phyloP scores from a whole-genome alignment of 2,329 filamentous ascomycete species.

The Diaporthe velutina region DNA sequence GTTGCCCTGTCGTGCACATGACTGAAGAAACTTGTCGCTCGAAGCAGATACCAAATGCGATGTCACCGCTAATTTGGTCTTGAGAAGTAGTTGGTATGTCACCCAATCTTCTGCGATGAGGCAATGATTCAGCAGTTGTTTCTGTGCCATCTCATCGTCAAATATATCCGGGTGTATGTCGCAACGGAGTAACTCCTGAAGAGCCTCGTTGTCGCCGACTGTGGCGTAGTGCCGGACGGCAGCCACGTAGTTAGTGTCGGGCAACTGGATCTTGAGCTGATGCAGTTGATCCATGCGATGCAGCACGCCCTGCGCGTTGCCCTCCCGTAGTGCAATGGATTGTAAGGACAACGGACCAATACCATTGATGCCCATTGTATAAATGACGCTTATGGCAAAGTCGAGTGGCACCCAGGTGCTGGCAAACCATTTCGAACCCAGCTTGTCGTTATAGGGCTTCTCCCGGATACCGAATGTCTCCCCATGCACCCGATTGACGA shows the following conservation, averaged over 20 bases:
- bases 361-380: slow-evolving; percentile 76
- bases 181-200: slow-evolving; percentile 59
- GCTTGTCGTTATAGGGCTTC: slow-evolving; percentile 72
- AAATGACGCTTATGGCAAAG: slow-evolving; percentile 77
- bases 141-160: slow-evolving; percentile 58
- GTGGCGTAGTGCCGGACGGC: slow-evolving; percentile 74
- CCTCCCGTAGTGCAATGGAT: slow-evolving; percentile 78
- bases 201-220: slow-evolving; percentile 64
- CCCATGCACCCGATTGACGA: slow-evolving; percentile 55
- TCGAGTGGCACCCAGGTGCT: slow-evolving; percentile 78
- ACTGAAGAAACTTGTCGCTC: slow-evolving; percentile 52
- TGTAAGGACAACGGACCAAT: slow-evolving; percentile 84
- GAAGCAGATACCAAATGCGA: slow-evolving; percentile 46
- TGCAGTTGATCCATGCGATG: slow-evolving; percentile 72
- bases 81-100: slow-evolving; percentile 58
- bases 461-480: slow-evolving; percentile 54
- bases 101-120: slow-evolving; percentile 55
- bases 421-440: slow-evolving; percentile 87
- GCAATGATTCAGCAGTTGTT: slow-evolving; percentile 52
- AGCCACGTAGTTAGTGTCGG: slow-evolving; percentile 73
- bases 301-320: slow-evolving; percentile 66
- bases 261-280: slow-evolving; percentile 72
- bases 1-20: slow-evolving; percentile 47
- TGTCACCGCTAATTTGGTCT: slow-evolving; percentile 54
- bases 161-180: slow-evolving; percentile 70